These are phyloP conservation scores for Boletus rubescentipes DNA, from an alignment of 768 basidiomycete genomes.

Conservation along the genomic window DNA sequence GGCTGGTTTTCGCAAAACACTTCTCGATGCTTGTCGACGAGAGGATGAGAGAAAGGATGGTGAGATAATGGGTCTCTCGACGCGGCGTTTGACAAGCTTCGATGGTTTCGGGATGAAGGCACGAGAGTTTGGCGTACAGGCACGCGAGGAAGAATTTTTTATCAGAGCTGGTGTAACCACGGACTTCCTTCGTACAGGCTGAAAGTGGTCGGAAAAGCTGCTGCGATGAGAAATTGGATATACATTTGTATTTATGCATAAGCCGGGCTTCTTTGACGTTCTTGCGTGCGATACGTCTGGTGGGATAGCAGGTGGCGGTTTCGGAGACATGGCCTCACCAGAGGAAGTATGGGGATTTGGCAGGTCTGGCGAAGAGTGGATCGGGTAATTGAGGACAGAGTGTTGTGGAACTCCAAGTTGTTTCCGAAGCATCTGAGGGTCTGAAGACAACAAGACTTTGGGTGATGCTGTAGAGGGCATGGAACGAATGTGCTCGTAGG, in stretches of 20 bases:
- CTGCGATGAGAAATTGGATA: not conserved
- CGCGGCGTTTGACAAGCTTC: slow-evolving; percentile 10
- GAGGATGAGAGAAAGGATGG: not conserved
- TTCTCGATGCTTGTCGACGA: not conserved
- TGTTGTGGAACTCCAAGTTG: slow-evolving; percentile 33
- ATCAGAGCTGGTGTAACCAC: not conserved
- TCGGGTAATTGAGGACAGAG: slow-evolving; percentile 26
- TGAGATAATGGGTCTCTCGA: not conserved
- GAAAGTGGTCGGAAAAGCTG: not conserved
- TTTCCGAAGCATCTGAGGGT: slow-evolving; percentile 27
- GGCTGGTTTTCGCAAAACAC: slow-evolving; percentile 5
- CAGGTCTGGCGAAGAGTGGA: slow-evolving; percentile 15
- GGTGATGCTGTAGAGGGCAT: slow-evolving; percentile 19
- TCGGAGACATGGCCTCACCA: not conserved
- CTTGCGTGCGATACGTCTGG: not conserved
- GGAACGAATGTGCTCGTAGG: slow-evolving; percentile 25
- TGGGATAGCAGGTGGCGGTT: not conserved
- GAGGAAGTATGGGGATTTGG: slow-evolving; percentile 25
- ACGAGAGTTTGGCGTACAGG: not conserved
- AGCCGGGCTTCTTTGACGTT: slow-evolving; percentile 1
- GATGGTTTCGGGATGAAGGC: not conserved
- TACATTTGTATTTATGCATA: slow-evolving; percentile 2
- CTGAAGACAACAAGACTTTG: slow-evolving; percentile 16
- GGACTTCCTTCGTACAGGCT: not conserved
- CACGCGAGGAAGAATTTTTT: not conserved